phyloP scores from a whole-genome alignment of 129 eudicot species.

The sunflower (Helianthus annuus) region HanXRQr2.0-SUNRISE NC_035435.2:43570984-43571483 shows the following conservation, averaged over 20 bases:
- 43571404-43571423: no score
- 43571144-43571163: constrained; percentile 52
- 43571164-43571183: constrained; percentile 42
- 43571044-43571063: not conserved
- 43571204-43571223: constrained; percentile 37
- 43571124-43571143: constrained; percentile 78
- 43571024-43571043: constrained; percentile 76
- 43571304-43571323: not conserved
- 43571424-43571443: no score
- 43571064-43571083: not conserved
- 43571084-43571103: constrained; percentile 56
- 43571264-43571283: constrained; percentile 40
- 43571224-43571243: constrained; percentile 25
- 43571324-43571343: not conserved
- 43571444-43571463: no score
- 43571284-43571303: not conserved
- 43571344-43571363: not conserved
- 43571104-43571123: constrained; percentile 87
- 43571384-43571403: no score
- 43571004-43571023: constrained; percentile 94
- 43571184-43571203: constrained; percentile 38
- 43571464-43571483: no score
- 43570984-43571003: constrained; percentile 84
- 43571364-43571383: no score
- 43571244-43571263: constrained; percentile 43